Base-by-base conservation (phyloP, 371 early-diverging fungal genomes). In the Apophysomyces sp. region DNA sequence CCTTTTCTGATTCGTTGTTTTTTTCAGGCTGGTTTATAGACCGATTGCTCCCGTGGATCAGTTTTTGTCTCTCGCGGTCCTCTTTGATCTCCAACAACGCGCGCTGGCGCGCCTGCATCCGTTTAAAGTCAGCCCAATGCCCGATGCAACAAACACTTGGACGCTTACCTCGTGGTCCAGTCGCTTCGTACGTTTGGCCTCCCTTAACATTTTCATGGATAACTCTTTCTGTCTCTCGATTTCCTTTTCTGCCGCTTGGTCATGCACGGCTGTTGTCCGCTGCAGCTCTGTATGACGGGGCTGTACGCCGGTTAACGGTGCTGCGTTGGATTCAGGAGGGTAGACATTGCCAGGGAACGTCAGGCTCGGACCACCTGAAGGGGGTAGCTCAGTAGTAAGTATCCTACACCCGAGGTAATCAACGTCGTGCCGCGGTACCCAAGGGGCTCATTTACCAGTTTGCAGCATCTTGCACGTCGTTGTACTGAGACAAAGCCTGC, bases 401-500 rank as follows among this genome's bases (percentile, higher is more conserved):
- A 27, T 44, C 49, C 49, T 44, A 40, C 37, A 40, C 31, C 5
- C 61, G 13, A 37, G 0, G n/a, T 24, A 8, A 16, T 26, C 12
- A 16, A 28, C n/a, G 31, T 6, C 18, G 8, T 32, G 39, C 15
- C 36, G n/a, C 40, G 52, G 32, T 39, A 41, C 49, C 55, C 53
- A 40, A 18, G 8, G 28, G 37, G 8, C 36, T 32, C 21, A 56
- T 53, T n/a, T 64, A 74, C 77, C 77, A 72, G 18, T 77, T 68
- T 24, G 70, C 69, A 24, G 77, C 77, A 3, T 65, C 67, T 49
- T 74, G 62, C 11, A 77, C 62, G 7, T 62, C 65, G n/a, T 32
- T 40, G 18, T 61, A 63, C 11, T 60, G 63, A 7, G 37, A 36
- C 9, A 77, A 41, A 12, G 77, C 77, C 27, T 62, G 59, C 57